A percentile compares a stretch with the other conserved stretches of the same genome.
These are phyloP conservation scores for Trichosporon faecale DNA, from an alignment of 1,284 basidiomycete species.

Conservation along the genomic window DNA sequence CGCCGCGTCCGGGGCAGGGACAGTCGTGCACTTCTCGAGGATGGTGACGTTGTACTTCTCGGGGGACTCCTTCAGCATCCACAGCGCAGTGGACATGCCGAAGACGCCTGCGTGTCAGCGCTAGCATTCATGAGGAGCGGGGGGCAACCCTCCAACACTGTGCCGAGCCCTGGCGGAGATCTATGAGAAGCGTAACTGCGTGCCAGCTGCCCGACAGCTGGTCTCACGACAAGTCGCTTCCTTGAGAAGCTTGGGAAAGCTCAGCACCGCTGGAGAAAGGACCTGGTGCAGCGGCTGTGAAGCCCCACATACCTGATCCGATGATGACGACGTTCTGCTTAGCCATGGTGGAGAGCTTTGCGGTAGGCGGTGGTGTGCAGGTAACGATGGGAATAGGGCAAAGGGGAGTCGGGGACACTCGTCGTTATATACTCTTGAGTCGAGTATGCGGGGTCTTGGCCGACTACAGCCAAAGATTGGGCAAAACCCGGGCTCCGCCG, in stretches of 20 bases:
- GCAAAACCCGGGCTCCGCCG: not conserved
- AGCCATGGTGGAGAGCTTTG: conserved; percentile 12
- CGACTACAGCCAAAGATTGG: not conserved
- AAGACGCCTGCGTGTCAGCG: conserved; percentile 41
- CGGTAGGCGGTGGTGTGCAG: not conserved
- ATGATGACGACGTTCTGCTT: conserved; percentile 27
- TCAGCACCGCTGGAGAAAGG: not conserved
- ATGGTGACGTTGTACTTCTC: conserved; percentile 47
- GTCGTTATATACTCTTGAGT: not conserved
- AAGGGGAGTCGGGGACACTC: not conserved
- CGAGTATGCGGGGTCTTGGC: not conserved
- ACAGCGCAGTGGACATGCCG: conserved; percentile 51
- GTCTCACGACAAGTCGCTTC: not conserved
- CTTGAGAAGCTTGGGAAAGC: not conserved
- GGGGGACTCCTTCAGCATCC: conserved; percentile 46
- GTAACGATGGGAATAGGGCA: not conserved
- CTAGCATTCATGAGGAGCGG: not conserved
- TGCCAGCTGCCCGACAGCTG: not conserved
- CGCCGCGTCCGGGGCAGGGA: conserved; percentile 52
- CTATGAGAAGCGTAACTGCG: not conserved
- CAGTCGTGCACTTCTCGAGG: conserved; percentile 43
- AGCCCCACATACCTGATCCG: conserved; percentile 22
- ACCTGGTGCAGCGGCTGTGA: not conserved
- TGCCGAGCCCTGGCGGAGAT: not conserved
- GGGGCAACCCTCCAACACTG: too few species aligned